Base-by-base conservation (phyloP, 495 filamentous ascomycete genomes). In the Stereocaulon alpinum region DNA sequence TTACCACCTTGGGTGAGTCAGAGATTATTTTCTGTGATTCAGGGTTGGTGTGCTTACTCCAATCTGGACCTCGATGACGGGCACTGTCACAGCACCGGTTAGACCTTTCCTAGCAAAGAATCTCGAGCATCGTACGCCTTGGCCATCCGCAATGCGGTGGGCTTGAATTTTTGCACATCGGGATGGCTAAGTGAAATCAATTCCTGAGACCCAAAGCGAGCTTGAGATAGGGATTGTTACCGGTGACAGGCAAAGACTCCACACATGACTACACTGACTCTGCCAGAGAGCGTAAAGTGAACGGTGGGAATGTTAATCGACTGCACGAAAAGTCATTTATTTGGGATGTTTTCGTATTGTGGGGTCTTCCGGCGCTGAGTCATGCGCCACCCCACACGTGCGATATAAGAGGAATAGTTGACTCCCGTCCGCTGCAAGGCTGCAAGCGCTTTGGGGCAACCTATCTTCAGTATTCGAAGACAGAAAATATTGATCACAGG, bases 41-140 rank as follows among this genome's bases (percentile, higher is more conserved):
- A 48, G 24, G 30, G 17, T 12, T 32, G 32, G 55, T 53, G 34
- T 59, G 57, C 89, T 86, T 76, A 95, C 91, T 96, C 93, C 93
- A 97, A 80, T 98, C 93, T 64, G 94, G 93, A 67, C 93, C 94
- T 73, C 93, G 86, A 73, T 98, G 93, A 66, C 93, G 89, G 66
- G 95, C 83, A 72, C 89, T 95, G 70, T 64, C 63, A 64, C 61
- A 54, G 50, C 68, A 71, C 74, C 73, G 73, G 69, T 72, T 52
- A 45, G 55, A 47, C 40, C 43, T 48, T 22, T 61, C 49, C 65
- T 61, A 48, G 34, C 42, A 12, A 50, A 51, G n/a, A 44, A 6
- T 41, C n/a, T 55, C 42, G 24, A 37, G 66, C 2, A 20, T 75
- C 87, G 76, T 80, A 95, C 89, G 89, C 86, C 81, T 96, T 97